Evolutionary conservation across 2,329 filamentous ascomycete species (phyloP), one percentile per base, ranked within the genome.

Genomic region (Claviceps humidiphila): DNA sequence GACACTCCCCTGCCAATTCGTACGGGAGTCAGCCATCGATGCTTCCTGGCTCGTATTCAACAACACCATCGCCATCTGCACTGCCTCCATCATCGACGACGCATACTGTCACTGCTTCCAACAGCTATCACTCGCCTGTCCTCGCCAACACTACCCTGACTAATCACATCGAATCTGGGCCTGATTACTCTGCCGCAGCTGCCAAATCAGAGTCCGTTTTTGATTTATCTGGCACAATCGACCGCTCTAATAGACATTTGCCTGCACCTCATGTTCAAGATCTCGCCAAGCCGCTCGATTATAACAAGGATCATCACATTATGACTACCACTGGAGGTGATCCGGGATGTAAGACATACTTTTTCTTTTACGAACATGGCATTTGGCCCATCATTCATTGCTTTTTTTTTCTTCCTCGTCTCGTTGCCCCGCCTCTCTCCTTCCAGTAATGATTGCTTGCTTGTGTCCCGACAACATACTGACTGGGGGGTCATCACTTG

Each of bases 161-260:
- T 54, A 52, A 49, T 26, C 51, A 53, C 60, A 56, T 61, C 24
- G 70, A 73, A 55, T 44, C 60, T 20, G 58, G 58, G 73, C 77
- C 65, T 69, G 79, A 84, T 51, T 82, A 49, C 17, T 9, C 53
- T 16, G 41, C 48, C 24, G 71, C 81, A 55, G 79, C 63, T 54
- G 54, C 68, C 58, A 71, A 73, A 60, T 56, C 61, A 26, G 70
- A 73, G 55, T 42, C 61, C 17, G 58, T 58, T 73, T 77, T 66
- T 69, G 80, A 84, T 51, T 82, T 55, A 16, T 34, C 54, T 8
- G 37, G 47, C 20, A 72, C 81, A 55, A 79, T 87, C 61, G 85
- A 89, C 57, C 76, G 81, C 17, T 71, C 87, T 56, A 50, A 9
- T 38, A 53, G 53, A 51, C 46, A 47, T 4, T 42, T 54, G 34